Base-by-base conservation (phyloP, 1,139 yeast species). In the Maudiozyma humilis region DNA sequence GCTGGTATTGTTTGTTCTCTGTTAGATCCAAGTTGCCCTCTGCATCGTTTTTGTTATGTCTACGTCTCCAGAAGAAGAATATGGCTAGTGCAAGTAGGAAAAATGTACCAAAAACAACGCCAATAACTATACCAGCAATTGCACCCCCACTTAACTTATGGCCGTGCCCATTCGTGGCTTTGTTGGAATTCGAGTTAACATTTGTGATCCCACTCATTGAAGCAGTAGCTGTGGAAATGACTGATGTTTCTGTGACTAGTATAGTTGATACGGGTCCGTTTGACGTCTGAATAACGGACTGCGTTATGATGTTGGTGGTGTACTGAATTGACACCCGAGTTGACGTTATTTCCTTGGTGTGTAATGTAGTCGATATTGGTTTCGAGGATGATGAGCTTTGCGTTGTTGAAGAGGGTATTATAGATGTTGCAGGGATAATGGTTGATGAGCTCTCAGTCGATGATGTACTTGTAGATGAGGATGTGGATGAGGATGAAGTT, bases 81-180 rank as follows among this genome's bases (percentile, higher is more conserved):
- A 74, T 54, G 4, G 73, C 50, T 7, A 68, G 50, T 6, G 48
- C n/a, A 2, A 64, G 63, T 0, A 65, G 66, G 2, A 57, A 31
- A 1, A 68, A 55, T 0, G 69, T 70, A 37, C 85, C 87, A 4
- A 68, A 69, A 1, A 80, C 67, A 1, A 72, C 67, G 10, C 88
- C 88, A 38, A 81, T 71, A 1, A 76, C 85, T 10, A 79, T 75
- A 38, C 88, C 89, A 1, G 82, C 88, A 50, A 80, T 78, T 13
- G 80, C 82, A 17, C 89, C 89, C 5, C 74, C 71, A 6, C 78
- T 69, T 36, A 77, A 50, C 14, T 47, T 45, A 10, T 46, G 35
- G 14, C 52, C 43, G 15, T 52, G 56, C 18, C 46, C 38, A 6
- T 42, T 32, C 4, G 46, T 42, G 20, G 41, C 38, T 36, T 44